A percentile compares a stretch with the other conserved stretches of the same genome.
These are phyloP conservation scores for Verticillium dahliae DNA, from an alignment of 2,329 filamentous ascomycete genomes.

Conservation along the genomic window DNA sequence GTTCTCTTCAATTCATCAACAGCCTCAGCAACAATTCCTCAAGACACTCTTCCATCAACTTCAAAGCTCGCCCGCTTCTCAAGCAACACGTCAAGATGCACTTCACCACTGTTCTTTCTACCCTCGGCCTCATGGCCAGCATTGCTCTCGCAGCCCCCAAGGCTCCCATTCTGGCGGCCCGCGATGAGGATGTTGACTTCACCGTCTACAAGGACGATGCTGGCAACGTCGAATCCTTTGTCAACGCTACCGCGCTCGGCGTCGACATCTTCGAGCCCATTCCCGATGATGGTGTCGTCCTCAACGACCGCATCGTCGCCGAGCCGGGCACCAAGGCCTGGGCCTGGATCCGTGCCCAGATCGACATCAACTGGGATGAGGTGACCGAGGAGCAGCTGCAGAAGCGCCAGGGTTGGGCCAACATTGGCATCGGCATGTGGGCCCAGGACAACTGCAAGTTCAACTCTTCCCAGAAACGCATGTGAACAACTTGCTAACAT, in stretches of 20 bases:
- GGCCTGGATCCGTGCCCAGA: slow-evolving; percentile 14
- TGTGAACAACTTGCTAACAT: neutral
- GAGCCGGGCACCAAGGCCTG: slow-evolving; percentile 12
- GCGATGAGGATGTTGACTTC: neutral
- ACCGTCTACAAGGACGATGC: neutral
- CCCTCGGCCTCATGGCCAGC: neutral
- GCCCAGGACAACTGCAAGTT: slow-evolving; percentile 12
- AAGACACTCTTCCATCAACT: neutral
- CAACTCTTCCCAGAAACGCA: neutral
- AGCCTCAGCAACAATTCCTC: neutral
- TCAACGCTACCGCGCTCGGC: slow-evolving; percentile 3
- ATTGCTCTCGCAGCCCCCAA: neutral
- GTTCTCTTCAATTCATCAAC: neutral
- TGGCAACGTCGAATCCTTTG: slow-evolving; percentile 2
- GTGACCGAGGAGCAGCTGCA: slow-evolving; percentile 2
- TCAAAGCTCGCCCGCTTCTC: neutral
- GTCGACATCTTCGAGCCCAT: slow-evolving; percentile 14
- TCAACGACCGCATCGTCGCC: slow-evolving; percentile 11
- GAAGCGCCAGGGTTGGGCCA: slow-evolving; percentile 11
- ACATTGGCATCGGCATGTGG: slow-evolving; percentile 12
- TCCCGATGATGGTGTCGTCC: slow-evolving; percentile 11
- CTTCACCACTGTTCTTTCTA: neutral
- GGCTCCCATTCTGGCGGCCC: neutral
- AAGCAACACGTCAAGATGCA: neutral
- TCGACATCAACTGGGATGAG: slow-evolving; percentile 6